Conservation (phyloP, 2,329 filamentous ascomycete species). For the Nothomitra cinnamomea region DNA sequence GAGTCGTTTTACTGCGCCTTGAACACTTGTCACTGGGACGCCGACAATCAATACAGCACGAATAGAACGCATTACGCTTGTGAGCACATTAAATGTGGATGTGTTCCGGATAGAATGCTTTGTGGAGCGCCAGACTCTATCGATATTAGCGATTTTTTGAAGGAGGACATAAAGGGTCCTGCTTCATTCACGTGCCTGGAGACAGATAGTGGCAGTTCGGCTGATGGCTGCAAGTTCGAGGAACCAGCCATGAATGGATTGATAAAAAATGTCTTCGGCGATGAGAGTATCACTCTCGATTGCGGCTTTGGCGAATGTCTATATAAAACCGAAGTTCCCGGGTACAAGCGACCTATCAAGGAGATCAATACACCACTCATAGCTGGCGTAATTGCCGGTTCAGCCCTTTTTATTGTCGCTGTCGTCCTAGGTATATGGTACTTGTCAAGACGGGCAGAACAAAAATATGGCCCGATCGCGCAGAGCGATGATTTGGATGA, state of each 20-base stretch:
- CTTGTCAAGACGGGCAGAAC: slow-evolving; percentile 53
- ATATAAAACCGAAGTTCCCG: slow-evolving; percentile 81
- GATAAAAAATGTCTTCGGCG: slow-evolving; percentile 78
- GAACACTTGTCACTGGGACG: slow-evolving; percentile 58
- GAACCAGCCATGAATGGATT: slow-evolving; percentile 87
- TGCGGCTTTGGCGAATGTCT: slow-evolving; percentile 85
- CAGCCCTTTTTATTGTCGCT: slow-evolving; percentile 73
- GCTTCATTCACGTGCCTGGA: slow-evolving; percentile 60
- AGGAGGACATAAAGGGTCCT: slow-evolving; percentile 68
- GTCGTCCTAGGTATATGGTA: slow-evolving; percentile 78
- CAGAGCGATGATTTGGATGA: slow-evolving; percentile 77
- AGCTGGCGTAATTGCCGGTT: slow-evolving; percentile 76
- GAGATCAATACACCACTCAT: slow-evolving; percentile 95
- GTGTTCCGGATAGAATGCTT: slow-evolving; percentile 80
- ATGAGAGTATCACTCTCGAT: slow-evolving; percentile 67
- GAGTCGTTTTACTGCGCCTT: slow-evolving; percentile 96
- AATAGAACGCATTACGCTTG: slow-evolving; percentile 81
- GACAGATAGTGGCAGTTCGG: slow-evolving; percentile 37
- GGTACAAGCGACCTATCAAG: slow-evolving; percentile 76
- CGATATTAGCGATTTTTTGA: slow-evolving; percentile 79
- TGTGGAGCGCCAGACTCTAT: slow-evolving; percentile 85
- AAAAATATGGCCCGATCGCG: slow-evolving; percentile 52
- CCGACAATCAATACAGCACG: slow-evolving; percentile 47
- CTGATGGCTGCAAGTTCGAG: slow-evolving; percentile 65
- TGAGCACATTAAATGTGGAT: slow-evolving; percentile 69